Evolutionary conservation across 768 basidiomycete species (phyloP), one percentile per base, ranked within the genome.

Genomic region (Daedalea quercina): DNA sequence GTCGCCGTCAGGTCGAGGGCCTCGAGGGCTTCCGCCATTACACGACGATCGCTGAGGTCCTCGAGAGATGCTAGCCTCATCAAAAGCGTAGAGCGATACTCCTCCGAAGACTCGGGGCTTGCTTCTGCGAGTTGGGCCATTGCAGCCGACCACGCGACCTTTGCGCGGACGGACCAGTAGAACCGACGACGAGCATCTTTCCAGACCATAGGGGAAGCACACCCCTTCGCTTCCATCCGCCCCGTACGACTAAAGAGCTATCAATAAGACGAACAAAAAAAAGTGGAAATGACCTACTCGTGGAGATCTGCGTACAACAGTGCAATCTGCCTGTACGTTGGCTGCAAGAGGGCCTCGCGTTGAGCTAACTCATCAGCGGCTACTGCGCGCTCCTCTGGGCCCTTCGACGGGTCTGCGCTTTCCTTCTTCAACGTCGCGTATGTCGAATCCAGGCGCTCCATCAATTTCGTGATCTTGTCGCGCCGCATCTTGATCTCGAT

Each of bases 401-500:
- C 78, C 67, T 85, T 86, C 35, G 81, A 75, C 0, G 77, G 43
- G 67, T 96, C 87, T 61, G 85, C 85, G 71, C 85, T 90, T 44
- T 83, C 85, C 34, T 75, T 78, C 72, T 95, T 95, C 58, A 94
- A 75, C 13, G 77, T 68, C 12, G 87, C 85, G 63, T 95, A 98
- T 19, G 80, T 80, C 0, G 81, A 64, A 67, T 99, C 96, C 47
- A 98, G 78, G 52, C 96, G 85, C 61, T 93, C 94, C 96, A 99
- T 98, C 56, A 95, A 73, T 6, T 75, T 71, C 54, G 91, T 70
- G 42, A 98, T 80, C 76, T 95, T 97, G 67, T 95, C 94, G 43
- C 91, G 86, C 57, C 96, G 87, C 83, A 98, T 83, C 79, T 94
- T 95, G 76, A 96, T 95, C 70, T 98, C 96, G 53, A 98, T 79